Base-by-base conservation (phyloP, 2,329 filamentous ascomycete species). In the Pseudocercospora vitis region DNA sequence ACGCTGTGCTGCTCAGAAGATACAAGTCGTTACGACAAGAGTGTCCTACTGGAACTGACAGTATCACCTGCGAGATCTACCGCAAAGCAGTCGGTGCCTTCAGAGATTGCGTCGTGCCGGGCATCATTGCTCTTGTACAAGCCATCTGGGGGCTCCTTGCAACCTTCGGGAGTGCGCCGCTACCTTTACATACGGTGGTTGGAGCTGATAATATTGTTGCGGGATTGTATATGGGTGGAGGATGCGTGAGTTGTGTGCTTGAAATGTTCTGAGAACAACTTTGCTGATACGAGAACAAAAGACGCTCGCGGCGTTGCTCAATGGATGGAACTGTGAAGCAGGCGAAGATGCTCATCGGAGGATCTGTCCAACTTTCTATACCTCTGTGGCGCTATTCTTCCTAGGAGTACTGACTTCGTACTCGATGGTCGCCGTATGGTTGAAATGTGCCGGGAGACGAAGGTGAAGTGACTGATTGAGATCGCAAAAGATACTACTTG, bases 71-170 rank as follows among this genome's bases (percentile, higher is more conserved):
- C 26, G 45, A 48, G 16, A 31, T 48, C 2, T 48, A 48, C 18
- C 28, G 16, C 28, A 48, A 35, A 21, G 45, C 45, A 31, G 45
- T 48, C 45, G 45, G 45, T 9, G 45, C 45, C 12, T 48, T 48
- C 29, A 48, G 23, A 21, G 33, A 48, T 21, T 48, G 45, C 29
- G 21, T 48, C 18, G 29, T 48, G 3, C 45, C 45, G 1, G 45
- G 45, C 7, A 29, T 48, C 16, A 24, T 31, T 18, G 32, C 28
- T 29, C 21, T 35, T 11, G 4, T 48, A 8, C 45, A 48, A 37
- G 45, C 16, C 6, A 11, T 12, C 29, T 23, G 12, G 12, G 18
- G 45, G 14, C 12, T 48, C 4, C 11, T 12, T n/a, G 45, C 45
- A 12, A 48, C 45, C 4, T 48, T 35, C 45, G 24, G 35, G 16